Percentiles rank a stretch among this genome's conserved stretches.
Conservation (phyloP, 2,329 filamentous ascomycete genomes). For the Annulohypoxylon truncatum region DNA sequence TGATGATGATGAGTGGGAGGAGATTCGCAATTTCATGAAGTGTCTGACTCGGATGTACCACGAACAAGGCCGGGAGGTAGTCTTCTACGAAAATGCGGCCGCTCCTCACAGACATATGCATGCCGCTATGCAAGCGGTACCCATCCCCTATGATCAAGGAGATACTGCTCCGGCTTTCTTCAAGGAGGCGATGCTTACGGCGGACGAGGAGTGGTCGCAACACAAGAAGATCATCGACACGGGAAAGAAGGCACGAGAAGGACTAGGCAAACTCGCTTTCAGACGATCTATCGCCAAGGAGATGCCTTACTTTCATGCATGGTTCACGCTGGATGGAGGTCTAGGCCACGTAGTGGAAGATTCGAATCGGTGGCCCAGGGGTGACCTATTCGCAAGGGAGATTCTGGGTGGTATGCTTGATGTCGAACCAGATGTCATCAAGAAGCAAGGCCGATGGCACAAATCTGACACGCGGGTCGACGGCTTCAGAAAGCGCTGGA, state of each 20-base stretch:
- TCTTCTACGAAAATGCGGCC: slow-evolving; percentile 98
- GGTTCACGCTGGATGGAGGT: slow-evolving; percentile 93
- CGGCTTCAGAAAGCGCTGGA: slow-evolving; percentile 85
- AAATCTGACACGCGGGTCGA: slow-evolving; percentile 77
- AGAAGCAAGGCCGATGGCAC: slow-evolving; percentile 89
- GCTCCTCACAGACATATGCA: slow-evolving; percentile 81
- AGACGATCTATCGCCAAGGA: slow-evolving; percentile 87
- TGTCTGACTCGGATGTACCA: slow-evolving; percentile 93
- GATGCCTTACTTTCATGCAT: slow-evolving; percentile 98
- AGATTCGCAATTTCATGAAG: slow-evolving; percentile 99
- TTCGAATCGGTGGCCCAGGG: slow-evolving; percentile 82
- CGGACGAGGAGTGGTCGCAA: slow-evolving; percentile 95
- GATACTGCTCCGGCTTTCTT: slow-evolving; percentile 95
- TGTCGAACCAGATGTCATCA: slow-evolving; percentile 82
- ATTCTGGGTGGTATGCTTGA: slow-evolving; percentile 93
- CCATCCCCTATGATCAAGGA: slow-evolving; percentile 90
- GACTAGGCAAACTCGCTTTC: slow-evolving; percentile 84
- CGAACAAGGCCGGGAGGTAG: slow-evolving; percentile 87
- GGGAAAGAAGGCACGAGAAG: slow-evolving; percentile 69
- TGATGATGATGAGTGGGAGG: slow-evolving; percentile 99
- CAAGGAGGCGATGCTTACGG: slow-evolving; percentile 87
- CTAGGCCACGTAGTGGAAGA: slow-evolving; percentile 95
- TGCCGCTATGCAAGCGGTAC: slow-evolving; percentile 86
- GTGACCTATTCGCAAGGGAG: slow-evolving; percentile 93
- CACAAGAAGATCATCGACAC: slow-evolving; percentile 97